A percentile compares a stretch with the other conserved stretches of the same genome.
Evolutionary conservation across 108 stramenopile genomes (phyloP).

Genomic region (Mediolabrus comicus): DNA sequence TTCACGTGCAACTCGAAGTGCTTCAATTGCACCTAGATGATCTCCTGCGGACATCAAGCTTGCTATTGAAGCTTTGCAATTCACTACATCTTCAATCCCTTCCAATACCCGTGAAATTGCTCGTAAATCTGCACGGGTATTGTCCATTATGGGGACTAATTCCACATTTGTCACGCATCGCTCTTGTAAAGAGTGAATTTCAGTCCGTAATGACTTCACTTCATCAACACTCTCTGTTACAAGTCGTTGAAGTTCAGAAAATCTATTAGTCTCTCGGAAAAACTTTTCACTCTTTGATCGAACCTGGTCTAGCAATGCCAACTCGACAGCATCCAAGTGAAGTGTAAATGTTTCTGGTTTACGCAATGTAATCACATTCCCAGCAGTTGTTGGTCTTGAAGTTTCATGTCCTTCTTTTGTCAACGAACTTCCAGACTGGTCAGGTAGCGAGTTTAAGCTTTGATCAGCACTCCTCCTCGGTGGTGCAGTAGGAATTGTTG

Average conservation of each 20-base stretch:
- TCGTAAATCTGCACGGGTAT: slow-evolving; percentile 58
- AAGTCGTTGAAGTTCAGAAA: slow-evolving; percentile 67
- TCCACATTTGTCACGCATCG: slow-evolving; percentile 56
- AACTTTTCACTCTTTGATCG: slow-evolving; percentile 71
- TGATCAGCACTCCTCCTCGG: slow-evolving; percentile 1
- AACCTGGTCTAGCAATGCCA: slow-evolving; percentile 80
- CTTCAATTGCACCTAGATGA: slow-evolving; percentile 73
- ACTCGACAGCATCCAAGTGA: slow-evolving; percentile 79
- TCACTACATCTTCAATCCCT: slow-evolving; percentile 63
- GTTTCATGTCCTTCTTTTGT: slow-evolving; percentile 36
- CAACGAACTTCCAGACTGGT: slow-evolving; percentile 19
- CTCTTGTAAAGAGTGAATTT: slow-evolving; percentile 54
- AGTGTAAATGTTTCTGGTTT: slow-evolving; percentile 66
- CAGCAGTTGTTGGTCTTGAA: slow-evolving; percentile 35
- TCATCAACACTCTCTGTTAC: slow-evolving; percentile 67
- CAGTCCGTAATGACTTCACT: slow-evolving; percentile 51
- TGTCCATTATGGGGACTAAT: slow-evolving; percentile 52
- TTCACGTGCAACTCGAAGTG: slow-evolving; percentile 66
- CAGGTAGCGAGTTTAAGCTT: slow-evolving; percentile 6
- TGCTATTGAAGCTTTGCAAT: slow-evolving; percentile 65
- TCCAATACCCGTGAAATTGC: slow-evolving; percentile 63
- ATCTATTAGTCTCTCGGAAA: slow-evolving; percentile 87
- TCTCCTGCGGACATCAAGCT: slow-evolving; percentile 71
- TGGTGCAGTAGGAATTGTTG: slow-evolving; percentile 11
- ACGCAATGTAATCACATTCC: slow-evolving; percentile 56